Evolutionary conservation across 305 asterid genomes (phyloP).

Genomic region (Fraxinus sp.): DNA sequence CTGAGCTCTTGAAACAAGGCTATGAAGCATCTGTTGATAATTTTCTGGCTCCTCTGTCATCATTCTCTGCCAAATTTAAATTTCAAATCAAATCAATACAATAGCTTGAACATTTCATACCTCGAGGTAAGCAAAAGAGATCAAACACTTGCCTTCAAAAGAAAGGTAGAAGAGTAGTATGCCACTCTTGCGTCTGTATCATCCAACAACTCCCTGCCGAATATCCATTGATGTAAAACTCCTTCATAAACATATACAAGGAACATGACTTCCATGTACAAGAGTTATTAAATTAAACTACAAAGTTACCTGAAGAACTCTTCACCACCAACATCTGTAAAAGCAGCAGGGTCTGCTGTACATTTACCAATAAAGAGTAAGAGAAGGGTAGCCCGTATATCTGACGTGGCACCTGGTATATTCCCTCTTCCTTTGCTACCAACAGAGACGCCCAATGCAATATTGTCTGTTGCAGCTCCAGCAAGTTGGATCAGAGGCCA

Average conservation of each 20-base stretch:
- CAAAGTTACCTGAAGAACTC: constrained; percentile 74
- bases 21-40: constrained; percentile 92
- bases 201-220: constrained; percentile 81
- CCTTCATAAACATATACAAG: constrained; percentile 11
- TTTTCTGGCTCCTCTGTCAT: constrained; percentile 95
- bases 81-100: constrained; percentile 20
- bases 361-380: constrained; percentile 97
- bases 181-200: constrained; percentile 99
- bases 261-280: constrained; percentile 16
- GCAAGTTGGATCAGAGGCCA: constrained; percentile 99
- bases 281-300: constrained; percentile 18
- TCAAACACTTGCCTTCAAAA: constrained; percentile 72
- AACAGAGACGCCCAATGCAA: constrained; percentile 96
- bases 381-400: constrained; percentile 92
- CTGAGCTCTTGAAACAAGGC: constrained; percentile 91
- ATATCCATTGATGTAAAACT: constrained; percentile 20
- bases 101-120: constrained; percentile 7
- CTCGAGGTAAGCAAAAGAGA: constrained; percentile 30
- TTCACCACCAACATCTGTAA: constrained; percentile 87
- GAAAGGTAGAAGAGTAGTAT: constrained; percentile 94
- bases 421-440: constrained; percentile 99
- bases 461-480: constrained; percentile 94
- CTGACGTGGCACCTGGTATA: constrained; percentile 97
- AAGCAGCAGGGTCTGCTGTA: constrained; percentile 88
- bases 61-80: constrained; percentile 71